Conservation (phyloP, 176 grass and related monocot species). For the Carex cristatella region DNA sequence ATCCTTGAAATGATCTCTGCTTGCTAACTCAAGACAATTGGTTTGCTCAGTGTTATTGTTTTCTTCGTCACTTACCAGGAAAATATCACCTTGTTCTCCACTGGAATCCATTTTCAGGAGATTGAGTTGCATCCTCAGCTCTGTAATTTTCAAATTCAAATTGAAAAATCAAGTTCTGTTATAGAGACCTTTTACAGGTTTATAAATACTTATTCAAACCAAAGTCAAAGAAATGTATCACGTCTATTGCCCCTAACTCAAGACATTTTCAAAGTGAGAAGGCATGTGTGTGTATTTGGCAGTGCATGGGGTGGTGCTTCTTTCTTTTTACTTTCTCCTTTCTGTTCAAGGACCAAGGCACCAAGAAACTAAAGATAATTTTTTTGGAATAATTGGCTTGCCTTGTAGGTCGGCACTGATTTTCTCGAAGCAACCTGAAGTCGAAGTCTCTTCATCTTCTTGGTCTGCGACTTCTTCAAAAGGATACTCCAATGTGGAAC, state of each 20-base stretch:
- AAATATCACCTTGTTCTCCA: slow-evolving; percentile 34
- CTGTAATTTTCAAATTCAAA: slow-evolving; percentile 48
- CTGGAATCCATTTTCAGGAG: slow-evolving; percentile 75
- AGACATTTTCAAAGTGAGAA: not conserved
- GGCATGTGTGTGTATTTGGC: not conserved
- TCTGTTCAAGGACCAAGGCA: not conserved
- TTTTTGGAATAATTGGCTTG: slow-evolving; percentile 27
- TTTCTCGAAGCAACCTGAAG: slow-evolving; percentile 84
- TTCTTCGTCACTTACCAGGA: slow-evolving; percentile 57
- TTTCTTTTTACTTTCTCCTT: not conserved
- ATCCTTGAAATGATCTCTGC: slow-evolving; percentile 47
- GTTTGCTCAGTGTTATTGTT: slow-evolving; percentile 16
- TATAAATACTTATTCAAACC: not conserved
- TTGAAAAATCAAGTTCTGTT: slow-evolving; percentile 11
- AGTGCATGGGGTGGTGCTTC: not conserved
- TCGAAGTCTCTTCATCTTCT: slow-evolving; percentile 44
- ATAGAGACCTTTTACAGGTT: not conserved
- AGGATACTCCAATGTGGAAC: slow-evolving; percentile 80
- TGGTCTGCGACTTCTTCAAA: slow-evolving; percentile 24
- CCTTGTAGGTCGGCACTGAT: slow-evolving; percentile 97
- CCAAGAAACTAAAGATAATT: not conserved
- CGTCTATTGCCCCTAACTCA: not conserved
- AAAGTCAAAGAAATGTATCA: not conserved
- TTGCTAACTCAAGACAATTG: slow-evolving; percentile 32
- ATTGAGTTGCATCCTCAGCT: slow-evolving; percentile 85